Base-by-base conservation (phyloP, 352 stramenopile genomes). In the Phytophthora syringae region DNA sequence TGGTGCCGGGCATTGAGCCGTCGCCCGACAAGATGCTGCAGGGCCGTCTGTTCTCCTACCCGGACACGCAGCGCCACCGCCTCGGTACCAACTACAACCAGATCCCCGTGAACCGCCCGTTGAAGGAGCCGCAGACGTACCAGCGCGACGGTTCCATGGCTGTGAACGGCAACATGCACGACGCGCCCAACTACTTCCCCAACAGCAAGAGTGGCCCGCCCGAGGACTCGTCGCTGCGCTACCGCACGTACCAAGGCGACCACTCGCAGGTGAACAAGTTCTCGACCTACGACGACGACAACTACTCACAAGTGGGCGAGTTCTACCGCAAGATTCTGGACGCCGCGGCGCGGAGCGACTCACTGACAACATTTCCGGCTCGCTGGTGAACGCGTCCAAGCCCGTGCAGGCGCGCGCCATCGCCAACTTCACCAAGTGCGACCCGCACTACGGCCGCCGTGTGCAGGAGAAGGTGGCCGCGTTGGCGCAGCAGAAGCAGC, bases 1-100 rank as follows among this genome's bases (percentile, higher is more conserved):
- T 98, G 69, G 83, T 98, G 32, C 91, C 93, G 1, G 92, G 93
- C n/a, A 94, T 98, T 48, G 88, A 97, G 53, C 84, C 90, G 4
- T 81, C 71, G 24, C 61, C 65, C 2, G 91, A 97, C 72, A 96
- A 97, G 63, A 95, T 98, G 88, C 83, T 98, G 12, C 86, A 96
- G 65, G 86, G 82, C 9, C 84, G 91, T 22, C 57, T 97, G 21
- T 97, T 97, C 74, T 93, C 80, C n/a, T 97, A 97, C 75, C 78
- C 80, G 18, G 90, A 97, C 64, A 93, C 90, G 25, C 89, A 97
- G 57, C 77, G 84, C 51, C 84, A 98, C 76, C 87, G 91, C 58
- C 73, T 97, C 30, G 92, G 92, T 9, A 54, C 64, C n/a, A 97
- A 97, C 73, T 97, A 97, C 70, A 80, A 97, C 50, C 76, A 91